Base-by-base conservation (phyloP, 2,329 filamentous ascomycete genomes). In the Xylariaceae sp. region DNA sequence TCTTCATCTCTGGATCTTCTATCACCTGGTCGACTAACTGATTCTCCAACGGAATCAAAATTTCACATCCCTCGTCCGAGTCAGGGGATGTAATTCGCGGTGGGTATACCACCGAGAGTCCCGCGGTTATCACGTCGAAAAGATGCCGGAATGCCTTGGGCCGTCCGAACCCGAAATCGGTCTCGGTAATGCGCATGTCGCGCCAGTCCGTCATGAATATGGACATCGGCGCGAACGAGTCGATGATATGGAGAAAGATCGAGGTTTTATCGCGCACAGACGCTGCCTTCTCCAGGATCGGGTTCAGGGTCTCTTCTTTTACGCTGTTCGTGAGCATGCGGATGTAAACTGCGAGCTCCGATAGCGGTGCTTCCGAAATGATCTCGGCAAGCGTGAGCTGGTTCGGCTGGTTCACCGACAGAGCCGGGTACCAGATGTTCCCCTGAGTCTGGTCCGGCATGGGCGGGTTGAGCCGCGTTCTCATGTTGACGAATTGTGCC, bases 401-500 rank as follows among this genome's bases (percentile, higher is more conserved):
- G 4, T 67, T 52, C 1, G 68, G 65, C 1, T 64, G 61, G 9
- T 64, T 68, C 20, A 53, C 32, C 3, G 60, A 55, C 16, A 44
- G 18, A 5, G 62, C 29, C 19, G 29, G 52, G 45, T 51, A 52
- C 37, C 56, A 55, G 23, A 62, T 56, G 20, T 60, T 61, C 2
- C 73, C 67, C 55, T 75, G 74, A 3, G 74, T 69, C 0, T 75
- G 70, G 0, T 58, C 44, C 1, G 73, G 70, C 14, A 70, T 63
- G 2, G 64, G 62, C 0, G 75, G 74, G 16, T 60, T 60, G 40
- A 77, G 67, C 1, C 75, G 67, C 3, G 65, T 61, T 7, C 68
- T 67, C 75, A 79, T 77, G 42, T 78, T 68, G 41, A 78, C 63
- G 1, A 70, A 73, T 42, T 77, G 72, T 5, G 48, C 61, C 73